Conservation (phyloP, 345 rosid genomes). For the Lenwebbia sp. region DNA sequence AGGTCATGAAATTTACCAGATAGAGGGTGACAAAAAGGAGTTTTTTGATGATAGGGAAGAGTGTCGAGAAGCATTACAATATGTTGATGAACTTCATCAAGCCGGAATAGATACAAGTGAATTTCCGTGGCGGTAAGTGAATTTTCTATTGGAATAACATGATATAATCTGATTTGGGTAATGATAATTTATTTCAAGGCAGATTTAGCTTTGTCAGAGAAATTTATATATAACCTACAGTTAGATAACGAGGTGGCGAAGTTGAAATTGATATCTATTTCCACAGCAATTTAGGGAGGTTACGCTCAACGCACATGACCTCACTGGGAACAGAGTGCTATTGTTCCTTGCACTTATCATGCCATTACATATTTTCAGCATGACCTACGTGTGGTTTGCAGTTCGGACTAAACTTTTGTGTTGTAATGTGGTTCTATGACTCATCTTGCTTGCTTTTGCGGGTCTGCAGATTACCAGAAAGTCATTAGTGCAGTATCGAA, state of each 20-base stretch:
- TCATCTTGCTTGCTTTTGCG: background rate
- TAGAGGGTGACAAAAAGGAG: constrained; percentile 82
- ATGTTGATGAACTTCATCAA: constrained; percentile 91
- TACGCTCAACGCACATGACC: background rate
- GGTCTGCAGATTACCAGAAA: constrained; percentile 73
- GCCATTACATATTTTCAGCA: background rate
- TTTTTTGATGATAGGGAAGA: constrained; percentile 86
- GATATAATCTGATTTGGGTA: background rate
- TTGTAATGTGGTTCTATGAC: background rate
- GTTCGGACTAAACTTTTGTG: background rate
- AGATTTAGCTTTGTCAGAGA: background rate
- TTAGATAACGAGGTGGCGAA: background rate
- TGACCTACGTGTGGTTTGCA: background rate
- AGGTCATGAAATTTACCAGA: constrained; percentile 77
- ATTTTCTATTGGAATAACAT: background rate
- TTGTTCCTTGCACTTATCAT: background rate
- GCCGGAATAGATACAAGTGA: constrained; percentile 98
- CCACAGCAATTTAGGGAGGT: background rate
- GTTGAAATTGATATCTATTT: background rate
- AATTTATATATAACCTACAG: background rate
- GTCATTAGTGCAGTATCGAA: constrained; percentile 33
- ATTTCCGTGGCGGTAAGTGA: constrained; percentile 92
- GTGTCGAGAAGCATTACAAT: constrained; percentile 88
- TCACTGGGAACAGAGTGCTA: background rate
- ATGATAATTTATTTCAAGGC: background rate